Base-by-base conservation (phyloP, 1,284 basidiomycete species). In the Ganoderma leucocontextum region DNA sequence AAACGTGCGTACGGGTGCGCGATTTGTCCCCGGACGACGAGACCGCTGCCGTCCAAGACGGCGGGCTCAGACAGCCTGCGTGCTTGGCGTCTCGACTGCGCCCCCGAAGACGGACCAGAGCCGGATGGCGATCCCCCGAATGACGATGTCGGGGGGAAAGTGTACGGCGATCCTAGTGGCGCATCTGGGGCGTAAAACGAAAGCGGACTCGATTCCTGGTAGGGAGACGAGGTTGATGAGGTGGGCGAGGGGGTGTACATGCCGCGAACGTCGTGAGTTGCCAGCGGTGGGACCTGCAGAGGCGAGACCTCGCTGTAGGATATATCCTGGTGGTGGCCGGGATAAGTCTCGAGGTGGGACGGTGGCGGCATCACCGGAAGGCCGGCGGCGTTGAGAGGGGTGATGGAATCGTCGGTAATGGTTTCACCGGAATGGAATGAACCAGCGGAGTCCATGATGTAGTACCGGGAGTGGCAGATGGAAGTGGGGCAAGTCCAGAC, bases 1-100 rank as follows among this genome's bases (percentile, higher is more conserved):
- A 91, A 81, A 64, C 89, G 86, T 6, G 89, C 86, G 70, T 91
- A 91, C 0, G 90, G 91, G 69, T 91, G 90, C 0, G 84, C 79
- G 66, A 91, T 83, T 62, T 81, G 78, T 61, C 82, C 74, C 47
- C 79, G 70, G 69, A 25, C 60, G 74, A 68, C 53, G 64, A 63
- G 55, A 67, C 70, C 39, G 53, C 66, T 65, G 29, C 65, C 67
- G 55, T 65, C 63, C 15, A 66, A n/a, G 22, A 62, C 62, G 5
- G 71, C 47, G 38, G 65, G 65, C 39, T 63, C 65, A 1, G 65
- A 52, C n/a, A 52, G 38, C n/a, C 67, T 53, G 33, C 63, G 59
- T 4, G 62, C 58, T 19, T 55, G 35, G 58, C 60, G 67, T 38
- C 66, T 60, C 33, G 67, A 62, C 25, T 59, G 67, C 35, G n/a